Conservation (phyloP, 495 filamentous ascomycete genomes). For the Bombardia bombarda region DNA sequence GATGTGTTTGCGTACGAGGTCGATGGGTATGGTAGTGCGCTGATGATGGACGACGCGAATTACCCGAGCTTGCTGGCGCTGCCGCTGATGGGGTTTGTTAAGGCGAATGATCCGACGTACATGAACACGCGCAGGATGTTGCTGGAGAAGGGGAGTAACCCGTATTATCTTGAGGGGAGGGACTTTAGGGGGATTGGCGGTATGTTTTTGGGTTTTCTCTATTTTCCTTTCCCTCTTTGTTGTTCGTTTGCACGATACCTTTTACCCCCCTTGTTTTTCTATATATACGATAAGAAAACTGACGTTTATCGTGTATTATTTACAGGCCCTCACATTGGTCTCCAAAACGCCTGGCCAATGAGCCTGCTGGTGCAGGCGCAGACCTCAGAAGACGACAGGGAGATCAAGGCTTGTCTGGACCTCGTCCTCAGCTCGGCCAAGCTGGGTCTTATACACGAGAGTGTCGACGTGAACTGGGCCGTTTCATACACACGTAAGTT, state of each 20-base stretch:
- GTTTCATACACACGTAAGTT: slow-evolving; percentile 67
- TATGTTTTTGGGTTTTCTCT: slow-evolving; percentile 14
- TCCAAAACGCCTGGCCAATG: slow-evolving; percentile 95
- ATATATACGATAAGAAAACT: no score
- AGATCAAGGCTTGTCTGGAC: slow-evolving; percentile 66
- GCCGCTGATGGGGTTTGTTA: slow-evolving; percentile 78
- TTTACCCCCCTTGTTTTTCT: no score
- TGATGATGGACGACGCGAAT: slow-evolving; percentile 98
- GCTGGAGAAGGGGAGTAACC: slow-evolving; percentile 68
- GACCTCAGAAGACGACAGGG: slow-evolving; percentile 79
- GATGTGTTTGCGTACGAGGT: slow-evolving; percentile 95
- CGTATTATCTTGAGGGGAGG: slow-evolving; percentile 77
- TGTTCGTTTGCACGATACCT: no score
- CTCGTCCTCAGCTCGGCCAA: slow-evolving; percentile 63
- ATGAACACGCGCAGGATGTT: slow-evolving; percentile 91
- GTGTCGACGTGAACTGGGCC: slow-evolving; percentile 71
- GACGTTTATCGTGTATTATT: no score
- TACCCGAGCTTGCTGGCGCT: slow-evolving; percentile 83
- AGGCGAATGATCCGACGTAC: slow-evolving; percentile 59
- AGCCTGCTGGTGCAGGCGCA: slow-evolving; percentile 82
- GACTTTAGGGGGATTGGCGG: slow-evolving; percentile 86
- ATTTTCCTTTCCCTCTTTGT: not conserved
- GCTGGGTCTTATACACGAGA: slow-evolving; percentile 85
- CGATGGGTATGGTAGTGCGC: slow-evolving; percentile 84
- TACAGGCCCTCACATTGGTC: slow-evolving; percentile 59